A percentile compares a stretch with the other conserved stretches of the same genome.
Conservation (phyloP, 768 basidiomycete species). For the Lactarius hengduanensis region DNA sequence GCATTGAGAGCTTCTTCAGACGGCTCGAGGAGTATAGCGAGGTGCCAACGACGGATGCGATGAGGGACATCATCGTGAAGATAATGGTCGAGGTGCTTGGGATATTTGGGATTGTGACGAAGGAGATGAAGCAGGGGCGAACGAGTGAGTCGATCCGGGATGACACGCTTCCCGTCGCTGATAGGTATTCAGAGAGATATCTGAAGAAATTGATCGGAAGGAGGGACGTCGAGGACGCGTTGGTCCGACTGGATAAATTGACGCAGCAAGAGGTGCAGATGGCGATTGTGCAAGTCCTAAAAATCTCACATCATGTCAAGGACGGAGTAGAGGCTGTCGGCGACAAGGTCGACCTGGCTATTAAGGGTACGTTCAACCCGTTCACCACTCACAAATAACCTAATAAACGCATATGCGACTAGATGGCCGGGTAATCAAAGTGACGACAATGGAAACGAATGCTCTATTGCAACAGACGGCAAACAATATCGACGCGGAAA, state of each 20-base stretch:
- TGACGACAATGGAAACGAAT: too few relatives aligned
- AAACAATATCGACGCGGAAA: not conserved
- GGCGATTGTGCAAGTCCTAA: not conserved
- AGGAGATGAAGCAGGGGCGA: not conserved
- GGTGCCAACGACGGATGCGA: not conserved
- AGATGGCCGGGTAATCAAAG: too few relatives aligned
- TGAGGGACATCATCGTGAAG: not conserved
- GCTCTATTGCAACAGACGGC: too few relatives aligned
- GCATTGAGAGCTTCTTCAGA: not conserved
- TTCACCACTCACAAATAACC: too few relatives aligned
- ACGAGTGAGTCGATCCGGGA: not conserved
- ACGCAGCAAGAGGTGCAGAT: not conserved
- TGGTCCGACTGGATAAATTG: not conserved
- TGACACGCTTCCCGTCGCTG: not conserved
- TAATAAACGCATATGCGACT: too few relatives aligned
- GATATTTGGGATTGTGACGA: not conserved
- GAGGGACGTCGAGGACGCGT: not conserved
- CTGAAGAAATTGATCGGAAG: not conserved
- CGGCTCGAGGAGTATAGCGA: not conserved
- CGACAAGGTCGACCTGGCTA: too few relatives aligned
- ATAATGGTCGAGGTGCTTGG: not conserved
- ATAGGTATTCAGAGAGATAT: not conserved
- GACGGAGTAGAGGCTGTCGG: too few relatives aligned
- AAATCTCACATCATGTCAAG: too few relatives aligned
- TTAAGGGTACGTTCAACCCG: too few relatives aligned